Percentiles rank a stretch among this genome's conserved stretches.
These are phyloP conservation scores for Verticillium longisporum DNA, from an alignment of 2,329 filamentous ascomycete genomes.

Conservation along the genomic window DNA sequence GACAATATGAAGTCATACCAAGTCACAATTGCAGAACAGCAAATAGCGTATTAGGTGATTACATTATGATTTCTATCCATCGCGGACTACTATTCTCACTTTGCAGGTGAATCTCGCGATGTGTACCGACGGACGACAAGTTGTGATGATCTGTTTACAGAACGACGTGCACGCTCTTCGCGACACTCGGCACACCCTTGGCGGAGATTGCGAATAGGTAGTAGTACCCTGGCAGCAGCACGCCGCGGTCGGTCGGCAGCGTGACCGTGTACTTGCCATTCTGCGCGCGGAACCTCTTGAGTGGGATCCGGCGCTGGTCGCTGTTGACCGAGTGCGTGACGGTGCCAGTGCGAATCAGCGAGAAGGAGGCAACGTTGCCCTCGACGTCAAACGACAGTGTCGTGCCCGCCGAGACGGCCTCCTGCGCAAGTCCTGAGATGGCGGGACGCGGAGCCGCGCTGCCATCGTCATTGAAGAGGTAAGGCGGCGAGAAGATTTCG, in stretches of 20 bases:
- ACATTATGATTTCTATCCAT: neutral
- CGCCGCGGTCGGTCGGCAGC: conserved; percentile 39
- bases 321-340: conserved; percentile 51
- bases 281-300: conserved; percentile 20
- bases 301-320: conserved; percentile 46
- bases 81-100: neutral
- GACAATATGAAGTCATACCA: no score
- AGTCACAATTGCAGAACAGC: neutral
- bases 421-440: conserved; percentile 24
- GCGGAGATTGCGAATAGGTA: conserved; percentile 44
- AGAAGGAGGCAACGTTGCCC: conserved; percentile 19
- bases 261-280: conserved; percentile 28
- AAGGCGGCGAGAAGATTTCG: conserved; percentile 49
- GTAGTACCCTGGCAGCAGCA: conserved; percentile 46
- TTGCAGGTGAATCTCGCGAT: neutral
- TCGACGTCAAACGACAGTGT: conserved; percentile 15
- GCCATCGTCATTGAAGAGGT: conserved; percentile 42
- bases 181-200: conserved; percentile 37
- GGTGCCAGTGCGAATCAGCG: conserved; percentile 40
- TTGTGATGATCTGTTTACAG: conserved; percentile 2
- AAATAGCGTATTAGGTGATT: neutral
- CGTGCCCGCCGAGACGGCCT: conserved; percentile 17
- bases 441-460: conserved; percentile 29
- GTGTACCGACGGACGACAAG: no score
- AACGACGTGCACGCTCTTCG: conserved; percentile 28